Evolutionary conservation across 176 grass and related monocot genomes (phyloP).

Genomic region (Thalia dealbata): DNA sequence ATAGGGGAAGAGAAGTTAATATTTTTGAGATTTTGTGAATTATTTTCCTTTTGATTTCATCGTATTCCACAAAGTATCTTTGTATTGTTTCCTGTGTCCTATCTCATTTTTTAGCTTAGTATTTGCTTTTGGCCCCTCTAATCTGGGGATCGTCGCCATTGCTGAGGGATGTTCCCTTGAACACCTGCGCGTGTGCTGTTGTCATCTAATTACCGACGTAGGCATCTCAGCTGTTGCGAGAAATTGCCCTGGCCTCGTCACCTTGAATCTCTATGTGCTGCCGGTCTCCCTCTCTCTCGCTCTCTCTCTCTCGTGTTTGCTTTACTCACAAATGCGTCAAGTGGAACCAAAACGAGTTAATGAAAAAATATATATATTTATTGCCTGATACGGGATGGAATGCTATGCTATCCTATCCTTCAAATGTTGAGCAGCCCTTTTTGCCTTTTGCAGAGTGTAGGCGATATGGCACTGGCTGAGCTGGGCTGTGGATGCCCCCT

Average conservation of each 20-base stretch:
- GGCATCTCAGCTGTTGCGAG: slow-evolving; percentile 62
- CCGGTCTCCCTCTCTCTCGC: slow-evolving; percentile 32
- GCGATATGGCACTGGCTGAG: slow-evolving; percentile 64
- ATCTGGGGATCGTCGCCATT: slow-evolving; percentile 45
- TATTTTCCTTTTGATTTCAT: background rate
- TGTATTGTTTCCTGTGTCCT: background rate
- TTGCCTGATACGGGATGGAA: too few species aligned
- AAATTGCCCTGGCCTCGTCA: slow-evolving; percentile 64
- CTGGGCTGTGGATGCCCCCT: slow-evolving; percentile 48
- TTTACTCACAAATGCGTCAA: background rate
- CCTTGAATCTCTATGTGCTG: slow-evolving; percentile 64
- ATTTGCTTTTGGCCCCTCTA: background rate
- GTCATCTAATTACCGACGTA: slow-evolving; percentile 54
- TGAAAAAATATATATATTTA: too few species aligned
- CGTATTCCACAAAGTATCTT: background rate
- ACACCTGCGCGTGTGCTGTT: slow-evolving; percentile 58
- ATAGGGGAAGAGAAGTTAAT: background rate
- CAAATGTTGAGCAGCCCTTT: background rate
- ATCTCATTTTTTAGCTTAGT: background rate
- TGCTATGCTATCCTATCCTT: too few species aligned
- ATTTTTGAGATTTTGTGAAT: background rate
- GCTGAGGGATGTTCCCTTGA: slow-evolving; percentile 55
- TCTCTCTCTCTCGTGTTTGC: too few species aligned
- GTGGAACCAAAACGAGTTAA: background rate
- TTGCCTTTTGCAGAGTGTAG: slow-evolving; percentile 36